Base-by-base conservation (phyloP, 768 basidiomycete species). In the Cyclocybe aegerita region DNA sequence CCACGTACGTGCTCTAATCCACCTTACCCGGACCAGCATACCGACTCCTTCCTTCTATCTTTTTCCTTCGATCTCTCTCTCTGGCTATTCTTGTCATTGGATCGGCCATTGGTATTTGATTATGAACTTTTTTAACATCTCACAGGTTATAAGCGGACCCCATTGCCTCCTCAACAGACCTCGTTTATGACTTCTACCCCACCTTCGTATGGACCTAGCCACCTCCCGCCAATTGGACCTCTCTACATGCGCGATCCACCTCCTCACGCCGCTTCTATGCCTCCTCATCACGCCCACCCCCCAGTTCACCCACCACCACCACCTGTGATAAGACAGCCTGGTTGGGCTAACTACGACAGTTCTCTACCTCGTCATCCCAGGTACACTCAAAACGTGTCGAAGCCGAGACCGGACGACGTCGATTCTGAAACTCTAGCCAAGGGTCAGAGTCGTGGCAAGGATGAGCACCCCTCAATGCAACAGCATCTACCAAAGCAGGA, bases 151-250 rank as follows among this genome's bases (percentile, higher is more conserved):
- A 72, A 65, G 53, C 67, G 79, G 46, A 59, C 54, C 1, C 79
- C 78, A 0, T 63, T 81, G 9, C 77, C 77, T 2, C 72, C 78
- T 9, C 79, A 81, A 60, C 55, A 59, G 4, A 59, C 64, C 14
- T 67, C 69, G 6, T 79, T 75, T 17, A 36, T 46, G 29, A 37
- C 54, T 7, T 53, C 53, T 3, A 23, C 23, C 23, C 23, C 23
- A 5, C 5, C 23, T 5, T 23, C 23, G 23, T 23, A 3, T 23
- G 23, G 23, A 23, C 5, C 23, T 23, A 23, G 23, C 23, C 23
- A 23, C 23, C 23, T 5, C 9, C 42, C 43, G 15, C 14, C 11
- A 7, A 49, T 33, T 37, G 49, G 49, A 31, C 49, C 48, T 17
- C 29, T 35, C n/a, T 23, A 39, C 31, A n/a, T 12, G 31, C n/a